Conservation (phyloP, 495 filamentous ascomycete species). For the Aspergillus sparsus region DNA sequence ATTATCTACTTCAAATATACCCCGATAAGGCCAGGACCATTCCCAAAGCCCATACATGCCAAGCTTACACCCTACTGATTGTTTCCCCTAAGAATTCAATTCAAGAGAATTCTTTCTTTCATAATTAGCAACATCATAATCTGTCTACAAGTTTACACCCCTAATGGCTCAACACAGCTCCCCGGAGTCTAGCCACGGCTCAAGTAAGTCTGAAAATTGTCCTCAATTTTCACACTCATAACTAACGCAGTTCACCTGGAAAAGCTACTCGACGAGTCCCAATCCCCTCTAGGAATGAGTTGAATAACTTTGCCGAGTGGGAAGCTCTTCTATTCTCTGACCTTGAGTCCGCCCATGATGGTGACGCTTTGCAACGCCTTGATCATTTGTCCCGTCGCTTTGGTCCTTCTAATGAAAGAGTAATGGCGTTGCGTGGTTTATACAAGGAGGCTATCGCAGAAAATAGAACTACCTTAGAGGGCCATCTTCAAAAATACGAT, state of each 20-base stretch:
- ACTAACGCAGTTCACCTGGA: slow-evolving; percentile 47
- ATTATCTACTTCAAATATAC: neutral
- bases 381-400: slow-evolving; percentile 75
- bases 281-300: slow-evolving; percentile 61
- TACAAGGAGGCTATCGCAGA: slow-evolving; percentile 82
- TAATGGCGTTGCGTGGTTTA: slow-evolving; percentile 79
- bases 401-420: slow-evolving; percentile 74
- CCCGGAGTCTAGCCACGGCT: slow-evolving; percentile 28
- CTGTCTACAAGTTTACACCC: neutral
- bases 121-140: neutral
- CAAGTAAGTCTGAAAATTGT: slow-evolving; percentile 55
- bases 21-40: neutral
- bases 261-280: slow-evolving; percentile 41
- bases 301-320: slow-evolving; percentile 76
- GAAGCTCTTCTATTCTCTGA: slow-evolving; percentile 85
- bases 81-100: neutral
- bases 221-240: slow-evolving; percentile 76
- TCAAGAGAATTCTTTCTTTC: neutral
- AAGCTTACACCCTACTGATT: neutral
- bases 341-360: slow-evolving; percentile 81
- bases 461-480: slow-evolving; percentile 60
- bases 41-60: neutral
- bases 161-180: slow-evolving; percentile 23
- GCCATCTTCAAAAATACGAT: slow-evolving; percentile 75
- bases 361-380: slow-evolving; percentile 71